These are phyloP conservation scores for Colletotrichum australisinense DNA, from an alignment of 2,329 filamentous ascomycete species.

Conservation along the genomic window DNA sequence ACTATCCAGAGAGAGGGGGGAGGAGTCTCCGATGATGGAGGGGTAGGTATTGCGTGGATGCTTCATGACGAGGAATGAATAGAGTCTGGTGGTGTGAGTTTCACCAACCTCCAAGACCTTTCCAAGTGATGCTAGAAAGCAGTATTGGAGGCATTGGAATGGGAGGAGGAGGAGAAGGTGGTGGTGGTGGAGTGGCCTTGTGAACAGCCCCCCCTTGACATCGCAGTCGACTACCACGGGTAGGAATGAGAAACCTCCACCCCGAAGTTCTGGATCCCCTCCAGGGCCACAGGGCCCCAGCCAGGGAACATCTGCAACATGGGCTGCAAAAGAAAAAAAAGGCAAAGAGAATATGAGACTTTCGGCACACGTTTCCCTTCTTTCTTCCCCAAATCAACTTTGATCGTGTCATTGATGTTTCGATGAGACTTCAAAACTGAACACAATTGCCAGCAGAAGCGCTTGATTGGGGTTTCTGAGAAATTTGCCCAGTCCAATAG, in stretches of 20 bases:
- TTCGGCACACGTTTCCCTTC: neutral
- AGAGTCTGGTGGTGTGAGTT: slow-evolving; percentile 1
- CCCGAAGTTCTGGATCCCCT: neutral
- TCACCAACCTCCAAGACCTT: slow-evolving; percentile 12
- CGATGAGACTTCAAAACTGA: neutral
- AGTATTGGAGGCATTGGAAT: neutral
- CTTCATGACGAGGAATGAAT: slow-evolving; percentile 16
- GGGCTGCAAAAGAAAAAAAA: neutral
- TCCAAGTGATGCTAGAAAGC: neutral
- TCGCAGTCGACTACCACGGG: neutral
- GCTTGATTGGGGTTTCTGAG: neutral
- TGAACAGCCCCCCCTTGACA: neutral
- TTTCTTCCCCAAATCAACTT: neutral
- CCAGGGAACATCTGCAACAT: neutral
- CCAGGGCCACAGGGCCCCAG: neutral
- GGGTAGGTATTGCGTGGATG: neutral
- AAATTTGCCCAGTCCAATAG: neutral
- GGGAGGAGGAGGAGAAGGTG: neutral
- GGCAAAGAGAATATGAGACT: neutral
- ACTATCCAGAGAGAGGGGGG: neutral
- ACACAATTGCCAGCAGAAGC: neutral
- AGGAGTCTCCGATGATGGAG: neutral
- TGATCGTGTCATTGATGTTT: neutral
- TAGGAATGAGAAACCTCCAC: neutral
- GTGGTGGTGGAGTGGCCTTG: neutral